Percentiles rank a stretch among this genome's conserved stretches.
phyloP scores from a whole-genome alignment of 2,329 filamentous ascomycete genomes.

The Myrmaecium sp. region DNA sequence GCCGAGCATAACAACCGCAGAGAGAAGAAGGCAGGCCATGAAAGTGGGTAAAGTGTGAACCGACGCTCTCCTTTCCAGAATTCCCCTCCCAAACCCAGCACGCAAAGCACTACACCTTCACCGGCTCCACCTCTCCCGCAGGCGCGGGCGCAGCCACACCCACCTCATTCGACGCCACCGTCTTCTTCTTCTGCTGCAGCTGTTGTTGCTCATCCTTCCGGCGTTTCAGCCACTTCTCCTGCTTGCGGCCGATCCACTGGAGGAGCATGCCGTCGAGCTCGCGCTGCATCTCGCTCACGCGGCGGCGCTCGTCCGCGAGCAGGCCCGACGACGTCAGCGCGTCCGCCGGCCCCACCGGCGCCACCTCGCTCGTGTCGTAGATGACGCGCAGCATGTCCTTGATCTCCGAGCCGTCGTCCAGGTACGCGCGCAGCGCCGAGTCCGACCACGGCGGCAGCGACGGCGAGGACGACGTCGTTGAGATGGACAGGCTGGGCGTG shows the following conservation, averaged over 20 bases:
- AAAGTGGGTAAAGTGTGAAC: no score
- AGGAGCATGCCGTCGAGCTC: constrained; percentile 78
- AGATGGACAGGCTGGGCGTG: constrained; percentile 36
- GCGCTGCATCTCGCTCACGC: constrained; percentile 72
- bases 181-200: no score
- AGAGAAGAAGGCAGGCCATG: no score
- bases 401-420: constrained; percentile 79
- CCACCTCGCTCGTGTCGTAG: constrained; percentile 75
- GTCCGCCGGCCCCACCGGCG: constrained; percentile 66
- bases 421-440: constrained; percentile 66
- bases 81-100: no score
- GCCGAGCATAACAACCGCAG: no score
- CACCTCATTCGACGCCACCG: no score
- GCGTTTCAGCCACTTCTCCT: no score
- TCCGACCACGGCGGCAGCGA: constrained; percentile 68
- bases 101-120: no score
- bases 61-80: no score
- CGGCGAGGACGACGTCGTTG: constrained; percentile 26
- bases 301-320: constrained; percentile 75
- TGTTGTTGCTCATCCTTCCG: no score
- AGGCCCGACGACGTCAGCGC: constrained; percentile 61
- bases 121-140: no score
- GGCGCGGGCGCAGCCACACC: no score
- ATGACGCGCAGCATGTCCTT: constrained; percentile 81
- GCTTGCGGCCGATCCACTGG: constrained; percentile 49